Evolutionary conservation across 805 yeast genomes (phyloP).

Genomic region (Monosporozyma solicola): DNA sequence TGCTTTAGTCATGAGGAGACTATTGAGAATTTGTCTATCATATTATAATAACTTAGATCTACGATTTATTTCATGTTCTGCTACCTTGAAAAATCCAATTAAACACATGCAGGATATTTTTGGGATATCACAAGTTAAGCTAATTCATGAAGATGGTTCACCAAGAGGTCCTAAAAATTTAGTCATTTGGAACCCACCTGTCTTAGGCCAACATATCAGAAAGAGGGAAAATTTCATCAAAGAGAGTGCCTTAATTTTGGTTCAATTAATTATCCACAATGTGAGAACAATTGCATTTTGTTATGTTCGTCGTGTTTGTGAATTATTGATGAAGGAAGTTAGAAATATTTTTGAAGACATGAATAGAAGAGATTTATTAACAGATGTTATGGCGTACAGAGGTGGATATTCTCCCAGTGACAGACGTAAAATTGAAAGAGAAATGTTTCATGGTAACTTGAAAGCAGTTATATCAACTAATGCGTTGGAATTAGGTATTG

Average conservation of each 20-base stretch:
- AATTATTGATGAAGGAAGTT: slow-evolving; percentile 76
- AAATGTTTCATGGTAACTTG: slow-evolving; percentile 81
- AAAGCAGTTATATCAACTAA: slow-evolving; percentile 89
- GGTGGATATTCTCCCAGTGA: slow-evolving; percentile 90
- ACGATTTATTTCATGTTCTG: slow-evolving; percentile 83
- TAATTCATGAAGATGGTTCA: slow-evolving; percentile 76
- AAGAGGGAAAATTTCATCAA: slow-evolving; percentile 63
- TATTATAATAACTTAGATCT: slow-evolving; percentile 37
- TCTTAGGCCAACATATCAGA: slow-evolving; percentile 40
- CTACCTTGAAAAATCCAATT: slow-evolving; percentile 72
- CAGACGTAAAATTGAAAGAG: slow-evolving; percentile 76
- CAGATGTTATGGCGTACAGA: slow-evolving; percentile 83
- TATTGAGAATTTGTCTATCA: slow-evolving; percentile 45
- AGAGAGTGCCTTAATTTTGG: slow-evolving; percentile 68
- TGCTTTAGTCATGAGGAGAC: slow-evolving; percentile 70
- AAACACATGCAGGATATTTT: slow-evolving; percentile 66
- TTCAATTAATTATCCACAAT: slow-evolving; percentile 52
- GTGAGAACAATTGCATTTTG: slow-evolving; percentile 87
- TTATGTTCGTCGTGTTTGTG: slow-evolving; percentile 78
- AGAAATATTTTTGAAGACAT: slow-evolving; percentile 42
- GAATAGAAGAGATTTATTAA: slow-evolving; percentile 37
- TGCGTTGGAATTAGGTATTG: slow-evolving; percentile 93
- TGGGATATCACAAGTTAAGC: slow-evolving; percentile 51
- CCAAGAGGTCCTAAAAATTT: slow-evolving; percentile 72
- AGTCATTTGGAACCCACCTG: slow-evolving; percentile 82